phyloP scores from a whole-genome alignment of 2,329 filamentous ascomycete genomes.

The Penicillium paneum region DNA sequence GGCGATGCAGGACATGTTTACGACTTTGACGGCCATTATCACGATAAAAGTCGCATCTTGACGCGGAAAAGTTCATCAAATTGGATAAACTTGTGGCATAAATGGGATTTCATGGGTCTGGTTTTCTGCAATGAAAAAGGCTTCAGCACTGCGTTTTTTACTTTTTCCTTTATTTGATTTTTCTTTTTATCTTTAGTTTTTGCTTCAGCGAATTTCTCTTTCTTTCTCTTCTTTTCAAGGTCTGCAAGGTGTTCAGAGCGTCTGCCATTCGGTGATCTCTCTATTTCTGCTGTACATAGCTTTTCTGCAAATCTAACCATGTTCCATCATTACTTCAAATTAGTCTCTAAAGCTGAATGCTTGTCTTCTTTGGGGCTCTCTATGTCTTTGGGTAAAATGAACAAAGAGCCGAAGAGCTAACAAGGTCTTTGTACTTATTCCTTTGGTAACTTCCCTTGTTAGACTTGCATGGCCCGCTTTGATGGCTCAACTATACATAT shows the following conservation, averaged over 20 bases:
- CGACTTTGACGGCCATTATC: conserved; percentile 13
- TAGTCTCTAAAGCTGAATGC: too few species aligned
- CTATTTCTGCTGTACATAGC: conserved; percentile 12
- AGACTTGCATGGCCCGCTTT: not conserved
- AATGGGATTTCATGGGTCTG: conserved; percentile 1
- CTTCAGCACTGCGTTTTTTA: conserved; percentile 3
- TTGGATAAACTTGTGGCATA: conserved; percentile 9
- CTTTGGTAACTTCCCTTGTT: not conserved
- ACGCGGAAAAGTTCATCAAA: conserved; percentile 11
- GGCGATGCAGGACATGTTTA: conserved; percentile 1
- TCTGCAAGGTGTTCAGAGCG: conserved; percentile 22
- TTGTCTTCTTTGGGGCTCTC: not conserved
- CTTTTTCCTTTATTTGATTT: conserved; percentile 4
- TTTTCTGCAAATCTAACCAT: conserved; percentile 7
- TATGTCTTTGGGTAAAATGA: not conserved
- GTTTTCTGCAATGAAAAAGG: not conserved
- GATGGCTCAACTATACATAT: not conserved
- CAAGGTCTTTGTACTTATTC: not conserved
- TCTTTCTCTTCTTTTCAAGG: not conserved
- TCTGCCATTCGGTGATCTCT: conserved; percentile 15
- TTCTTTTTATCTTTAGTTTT: conserved; percentile 1
- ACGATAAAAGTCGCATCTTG: conserved; percentile 5
- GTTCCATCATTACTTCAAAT: not conserved
- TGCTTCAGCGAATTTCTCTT: conserved; percentile 12
- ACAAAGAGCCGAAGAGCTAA: not conserved